Base-by-base conservation (phyloP, 2,329 filamentous ascomycete species). In the Paradendryphiella salina region DNA sequence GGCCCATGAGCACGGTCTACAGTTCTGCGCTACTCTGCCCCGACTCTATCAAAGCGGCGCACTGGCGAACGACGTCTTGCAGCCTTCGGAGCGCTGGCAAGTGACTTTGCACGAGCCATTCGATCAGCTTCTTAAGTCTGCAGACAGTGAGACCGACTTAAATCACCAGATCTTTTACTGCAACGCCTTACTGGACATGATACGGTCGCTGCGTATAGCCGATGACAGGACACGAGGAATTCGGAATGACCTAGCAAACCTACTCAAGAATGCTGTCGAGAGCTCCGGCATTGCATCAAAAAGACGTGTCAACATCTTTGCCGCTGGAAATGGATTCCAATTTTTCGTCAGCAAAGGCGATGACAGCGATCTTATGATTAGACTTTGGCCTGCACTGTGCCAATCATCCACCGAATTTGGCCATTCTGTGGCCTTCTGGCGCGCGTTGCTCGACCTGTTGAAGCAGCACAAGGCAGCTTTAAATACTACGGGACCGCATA, bases 321-420 rank as follows among this genome's bases (percentile, higher is more conserved):
- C 89, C 41, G 80, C 87, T 50, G 88, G 87, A 8, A 85, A 85
- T 59, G 89, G 88, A 0, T 90, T 94, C 64, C 83, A 83, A 50
- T 83, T 86, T 4, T 89, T 91, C 61, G 78, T 90, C 53, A 78
- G 80, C 3, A 76, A 82, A n/a, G 80, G 78, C 1, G 77, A 80
- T 17, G 45, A 56, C 10, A 71, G 86, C 5, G 85, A 90, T 52
- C 65, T 75, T 15, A 77, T 63, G 3, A 33, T 50, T 3, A 49
- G 79, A 6, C 74, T 93, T n/a, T 85, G 85, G 66, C 83, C 84
- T 2, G 73, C 86, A 6, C 76, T 94, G 7, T 82, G 84, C 52
- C 81, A 83, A 26, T 85, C 85, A 9, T 84, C 88, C 3, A 80
- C 84, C 1, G 78, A 83, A 23, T 90, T 88, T 63, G 82, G 83